phyloP scores from a whole-genome alignment of 345 rosid species.

The Punica granatum region DNA sequence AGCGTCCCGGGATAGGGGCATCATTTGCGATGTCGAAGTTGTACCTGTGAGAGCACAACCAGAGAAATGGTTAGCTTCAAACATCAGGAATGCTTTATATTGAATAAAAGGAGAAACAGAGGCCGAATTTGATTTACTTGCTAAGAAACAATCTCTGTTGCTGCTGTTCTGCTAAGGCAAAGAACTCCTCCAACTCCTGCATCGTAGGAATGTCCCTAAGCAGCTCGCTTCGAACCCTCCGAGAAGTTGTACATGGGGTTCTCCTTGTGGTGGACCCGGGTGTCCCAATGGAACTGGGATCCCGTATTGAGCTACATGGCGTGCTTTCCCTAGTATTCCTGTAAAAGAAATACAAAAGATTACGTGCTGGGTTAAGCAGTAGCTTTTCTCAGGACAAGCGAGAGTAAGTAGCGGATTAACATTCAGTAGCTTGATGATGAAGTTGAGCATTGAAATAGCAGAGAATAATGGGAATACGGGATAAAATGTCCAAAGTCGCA shows the following conservation, averaged over 20 bases:
- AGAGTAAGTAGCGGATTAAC: neutral
- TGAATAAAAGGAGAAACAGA: neutral
- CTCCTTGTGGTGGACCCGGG: conserved; percentile 37
- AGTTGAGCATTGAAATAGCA: neutral
- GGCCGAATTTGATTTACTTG: conserved; percentile 28
- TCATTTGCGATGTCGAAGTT: conserved; percentile 37
- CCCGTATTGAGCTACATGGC: conserved; percentile 32
- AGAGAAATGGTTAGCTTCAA: neutral
- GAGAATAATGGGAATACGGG: neutral
- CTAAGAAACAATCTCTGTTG: conserved; percentile 38
- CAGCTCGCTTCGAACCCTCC: conserved; percentile 14
- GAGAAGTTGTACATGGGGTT: conserved; percentile 18
- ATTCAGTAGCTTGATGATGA: neutral
- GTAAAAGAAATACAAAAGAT: conserved; percentile 21
- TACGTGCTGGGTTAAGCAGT: neutral
- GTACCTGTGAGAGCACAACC: conserved; percentile 41
- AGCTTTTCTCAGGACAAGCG: too few relatives aligned
- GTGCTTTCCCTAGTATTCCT: conserved; percentile 48
- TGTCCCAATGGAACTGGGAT: conserved; percentile 17
- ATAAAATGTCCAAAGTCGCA: neutral
- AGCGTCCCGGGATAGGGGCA: conserved; percentile 25
- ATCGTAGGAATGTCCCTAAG: conserved; percentile 29
- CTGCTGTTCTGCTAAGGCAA: conserved; percentile 42
- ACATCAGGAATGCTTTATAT: neutral
- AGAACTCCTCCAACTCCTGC: conserved; percentile 59